A percentile compares a stretch with the other conserved stretches of the same genome.
Conservation (phyloP, 2,329 filamentous ascomycete genomes). For the Keithomyces neogunnii region DNA sequence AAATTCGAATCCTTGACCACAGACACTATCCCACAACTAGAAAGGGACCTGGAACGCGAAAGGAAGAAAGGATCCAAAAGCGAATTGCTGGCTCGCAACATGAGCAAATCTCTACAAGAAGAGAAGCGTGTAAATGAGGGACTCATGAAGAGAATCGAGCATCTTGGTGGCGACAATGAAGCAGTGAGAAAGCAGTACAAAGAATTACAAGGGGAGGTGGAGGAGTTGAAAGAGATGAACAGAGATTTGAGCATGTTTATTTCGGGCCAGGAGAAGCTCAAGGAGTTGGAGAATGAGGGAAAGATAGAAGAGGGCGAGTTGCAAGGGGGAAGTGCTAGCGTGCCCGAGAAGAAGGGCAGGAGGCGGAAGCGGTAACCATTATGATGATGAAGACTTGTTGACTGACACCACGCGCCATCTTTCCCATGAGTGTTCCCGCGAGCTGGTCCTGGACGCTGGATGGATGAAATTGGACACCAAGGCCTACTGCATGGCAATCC, state of each 20-base stretch:
- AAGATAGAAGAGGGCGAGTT: slow-evolving; percentile 60
- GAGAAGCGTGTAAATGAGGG: slow-evolving; percentile 80
- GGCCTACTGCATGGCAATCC: too few relatives aligned
- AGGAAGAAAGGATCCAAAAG: slow-evolving; percentile 62
- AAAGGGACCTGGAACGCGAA: slow-evolving; percentile 64
- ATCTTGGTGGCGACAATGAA: slow-evolving; percentile 56
- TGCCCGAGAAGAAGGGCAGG: slow-evolving; percentile 52
- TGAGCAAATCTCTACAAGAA: slow-evolving; percentile 72
- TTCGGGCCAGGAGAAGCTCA: slow-evolving; percentile 71
- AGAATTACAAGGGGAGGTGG: slow-evolving; percentile 52
- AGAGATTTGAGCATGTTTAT: slow-evolving; percentile 84
- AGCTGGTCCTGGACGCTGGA: too few relatives aligned
- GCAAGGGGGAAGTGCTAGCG: slow-evolving; percentile 60
- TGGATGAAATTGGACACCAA: too few relatives aligned
- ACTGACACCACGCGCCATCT: too few relatives aligned
- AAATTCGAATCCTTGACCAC: slow-evolving; percentile 35
- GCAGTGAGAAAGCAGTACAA: slow-evolving; percentile 48
- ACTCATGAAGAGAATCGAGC: slow-evolving; percentile 72
- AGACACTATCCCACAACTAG: slow-evolving; percentile 57
- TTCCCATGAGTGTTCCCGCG: too few relatives aligned
- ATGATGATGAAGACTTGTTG: background rate
- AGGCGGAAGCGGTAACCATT: slow-evolving; percentile 29
- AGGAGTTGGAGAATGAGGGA: slow-evolving; percentile 56
- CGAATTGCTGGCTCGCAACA: slow-evolving; percentile 63
- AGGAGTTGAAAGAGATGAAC: slow-evolving; percentile 77